Evolutionary conservation across 164 flowering plant species (phyloP), one percentile per base, ranked within the genome.

Genomic region (Stephania yunnanensis): DNA sequence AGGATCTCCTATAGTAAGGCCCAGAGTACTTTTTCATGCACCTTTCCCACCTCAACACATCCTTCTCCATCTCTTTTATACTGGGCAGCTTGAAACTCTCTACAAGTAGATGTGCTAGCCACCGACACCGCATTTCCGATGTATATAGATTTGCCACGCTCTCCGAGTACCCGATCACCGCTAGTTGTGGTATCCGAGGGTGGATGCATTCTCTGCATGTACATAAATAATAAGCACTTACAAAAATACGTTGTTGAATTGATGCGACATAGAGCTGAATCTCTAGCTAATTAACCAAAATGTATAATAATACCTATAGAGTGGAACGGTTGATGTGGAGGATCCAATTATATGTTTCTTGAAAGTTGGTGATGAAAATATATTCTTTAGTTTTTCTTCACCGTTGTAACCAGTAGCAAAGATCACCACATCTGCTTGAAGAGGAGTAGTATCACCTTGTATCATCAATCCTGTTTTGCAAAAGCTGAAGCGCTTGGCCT

Each of bases 401-500:
- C 89, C 87, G 31, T 70, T 85, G 72, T 76, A 92, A 4, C 94
- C 94, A 10, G 92, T 90, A 7, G 89, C 91, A 44, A 90, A 63
- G 73, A 91, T 89, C 63, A 89, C 89, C 58, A 90, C 3, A 80
- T 90, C 91, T 3, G 85, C 74, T 53, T 90, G 71, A 7, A 85
- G 10, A 22, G 84, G 83, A 1, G 58, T 58, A 44, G 0, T 42
- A 7, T 84, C 84, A 0, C 75, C 86, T n/a, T 88, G 81, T n/a
- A 90, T 10, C 36, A 84, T 8, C 73, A 90, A 42, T 0, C 91
- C 92, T 4, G 86, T 78, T 55, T 83, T 73, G 80, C 83, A 83
- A 75, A 92, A 92, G 72, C 85, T 63, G 17, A 88, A 81, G 31
- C 58, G 78, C 13, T 58, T 75, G 10, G 86, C 61, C 73, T 81